Conservation (phyloP, 495 filamentous ascomycete species). For the Aspergillus bridgeri region DNA sequence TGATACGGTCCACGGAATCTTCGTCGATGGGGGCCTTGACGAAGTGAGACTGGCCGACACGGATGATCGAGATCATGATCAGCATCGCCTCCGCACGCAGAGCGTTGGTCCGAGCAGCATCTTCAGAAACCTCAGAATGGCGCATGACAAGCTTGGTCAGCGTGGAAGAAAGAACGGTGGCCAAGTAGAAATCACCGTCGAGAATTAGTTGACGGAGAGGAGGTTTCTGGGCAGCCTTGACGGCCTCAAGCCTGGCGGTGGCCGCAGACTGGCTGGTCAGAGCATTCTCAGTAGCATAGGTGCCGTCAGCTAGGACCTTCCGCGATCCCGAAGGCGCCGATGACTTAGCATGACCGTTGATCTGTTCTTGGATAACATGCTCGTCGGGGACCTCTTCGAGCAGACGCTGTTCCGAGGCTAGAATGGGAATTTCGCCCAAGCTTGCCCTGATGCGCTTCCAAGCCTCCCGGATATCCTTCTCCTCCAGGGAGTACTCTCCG, state of each 20-base stretch:
- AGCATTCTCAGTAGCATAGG: conserved; percentile 94
- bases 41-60: conserved; percentile 95
- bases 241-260: conserved; percentile 88
- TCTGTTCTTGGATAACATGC: conserved; percentile 63
- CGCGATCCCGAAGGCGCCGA: conserved; percentile 77
- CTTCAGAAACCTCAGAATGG: conserved; percentile 88
- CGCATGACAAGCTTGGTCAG: conserved; percentile 98
- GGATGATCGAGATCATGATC: conserved; percentile 98
- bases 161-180: conserved; percentile 88
- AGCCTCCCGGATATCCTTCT: conserved; percentile 89
- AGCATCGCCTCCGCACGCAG: conserved; percentile 97
- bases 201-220: conserved; percentile 92
- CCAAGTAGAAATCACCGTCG: conserved; percentile 97
- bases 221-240: conserved; percentile 95
- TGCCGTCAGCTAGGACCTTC: conserved; percentile 93
- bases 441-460: conserved; percentile 96
- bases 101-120: conserved; percentile 84
- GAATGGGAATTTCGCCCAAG: conserved; percentile 94
- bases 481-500: conserved; percentile 92
- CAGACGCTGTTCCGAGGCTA: conserved; percentile 90
- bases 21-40: conserved; percentile 97
- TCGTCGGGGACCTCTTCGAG: conserved; percentile 77
- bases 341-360: conserved; percentile 76
- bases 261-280: conserved; percentile 88
- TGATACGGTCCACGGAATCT: conserved; percentile 94